These are phyloP conservation scores for Saccharomyces hybrid DNA, from an alignment of 1,139 yeast genomes.

Conservation along the genomic window DNA sequence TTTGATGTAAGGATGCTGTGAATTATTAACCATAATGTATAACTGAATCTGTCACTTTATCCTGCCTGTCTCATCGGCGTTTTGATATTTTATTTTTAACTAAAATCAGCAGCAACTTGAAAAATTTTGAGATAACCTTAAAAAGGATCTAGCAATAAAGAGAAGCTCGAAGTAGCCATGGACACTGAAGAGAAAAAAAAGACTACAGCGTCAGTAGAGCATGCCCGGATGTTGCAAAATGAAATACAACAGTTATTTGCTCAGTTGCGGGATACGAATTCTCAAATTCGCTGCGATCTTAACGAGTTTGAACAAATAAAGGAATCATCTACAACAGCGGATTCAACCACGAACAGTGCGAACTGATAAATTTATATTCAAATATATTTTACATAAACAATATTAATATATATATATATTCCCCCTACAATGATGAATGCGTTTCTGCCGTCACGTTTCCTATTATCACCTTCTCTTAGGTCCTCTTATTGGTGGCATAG, in stretches of 20 bases:
- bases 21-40: background rate
- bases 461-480: conserved; percentile 38
- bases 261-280: conserved; percentile 16
- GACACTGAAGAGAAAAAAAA: background rate
- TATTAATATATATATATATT: background rate
- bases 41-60: background rate
- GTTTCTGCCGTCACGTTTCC: background rate
- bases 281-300: conserved; percentile 23
- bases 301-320: conserved; percentile 28
- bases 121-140: background rate
- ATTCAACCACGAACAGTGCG: background rate
- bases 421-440: background rate
- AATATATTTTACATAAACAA: background rate
- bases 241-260: conserved; percentile 22
- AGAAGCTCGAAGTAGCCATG: background rate
- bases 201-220: conserved; percentile 8
- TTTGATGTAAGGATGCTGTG: conserved; percentile 19
- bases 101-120: background rate
- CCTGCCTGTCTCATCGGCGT: background rate
- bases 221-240: conserved; percentile 17
- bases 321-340: conserved; percentile 4
- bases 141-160: background rate
- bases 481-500: conserved; percentile 65
- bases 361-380: background rate
- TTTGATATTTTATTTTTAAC: background rate